Evolutionary conservation across 441 rosid genomes (phyloP).

Genomic region (Rhodomyrtus psidioides): DNA sequence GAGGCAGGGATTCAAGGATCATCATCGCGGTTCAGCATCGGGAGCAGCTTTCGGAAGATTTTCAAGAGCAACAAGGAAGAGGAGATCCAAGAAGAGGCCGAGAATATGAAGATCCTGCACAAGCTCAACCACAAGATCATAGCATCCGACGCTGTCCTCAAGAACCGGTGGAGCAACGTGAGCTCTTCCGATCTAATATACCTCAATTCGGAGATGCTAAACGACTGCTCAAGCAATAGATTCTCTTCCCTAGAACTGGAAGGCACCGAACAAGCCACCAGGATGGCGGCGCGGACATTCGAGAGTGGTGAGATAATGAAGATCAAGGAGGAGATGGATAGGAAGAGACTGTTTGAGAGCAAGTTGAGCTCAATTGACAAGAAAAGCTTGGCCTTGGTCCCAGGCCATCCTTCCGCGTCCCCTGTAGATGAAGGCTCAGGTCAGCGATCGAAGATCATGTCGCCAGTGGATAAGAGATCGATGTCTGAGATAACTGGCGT

Average conservation of each 20-base stretch:
- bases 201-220: conserved; percentile 68
- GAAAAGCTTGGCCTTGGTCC: neutral
- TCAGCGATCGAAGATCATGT: conserved; percentile 15
- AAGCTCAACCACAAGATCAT: conserved; percentile 63
- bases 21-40: conserved; percentile 51
- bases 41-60: conserved; percentile 56
- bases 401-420: conserved; percentile 18
- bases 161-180: conserved; percentile 85
- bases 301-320: conserved; percentile 16
- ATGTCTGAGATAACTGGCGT: conserved; percentile 70
- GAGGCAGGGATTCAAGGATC: conserved; percentile 49
- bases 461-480: conserved; percentile 47
- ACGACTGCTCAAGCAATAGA: conserved; percentile 40
- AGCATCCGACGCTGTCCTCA: conserved; percentile 52
- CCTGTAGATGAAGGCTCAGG: conserved; percentile 4
- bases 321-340: conserved; percentile 29
- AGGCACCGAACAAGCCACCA: neutral
- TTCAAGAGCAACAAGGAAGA: conserved; percentile 24
- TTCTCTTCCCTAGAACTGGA: conserved; percentile 25
- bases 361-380: conserved; percentile 18
- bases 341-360: conserved; percentile 41
- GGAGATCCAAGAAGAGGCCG: conserved; percentile 19
- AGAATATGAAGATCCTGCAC: conserved; percentile 17
- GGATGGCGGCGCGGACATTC: neutral
- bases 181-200: conserved; percentile 77